Conservation (phyloP, 345 rosid species). For the Ailanthus altissimus region DNA sequence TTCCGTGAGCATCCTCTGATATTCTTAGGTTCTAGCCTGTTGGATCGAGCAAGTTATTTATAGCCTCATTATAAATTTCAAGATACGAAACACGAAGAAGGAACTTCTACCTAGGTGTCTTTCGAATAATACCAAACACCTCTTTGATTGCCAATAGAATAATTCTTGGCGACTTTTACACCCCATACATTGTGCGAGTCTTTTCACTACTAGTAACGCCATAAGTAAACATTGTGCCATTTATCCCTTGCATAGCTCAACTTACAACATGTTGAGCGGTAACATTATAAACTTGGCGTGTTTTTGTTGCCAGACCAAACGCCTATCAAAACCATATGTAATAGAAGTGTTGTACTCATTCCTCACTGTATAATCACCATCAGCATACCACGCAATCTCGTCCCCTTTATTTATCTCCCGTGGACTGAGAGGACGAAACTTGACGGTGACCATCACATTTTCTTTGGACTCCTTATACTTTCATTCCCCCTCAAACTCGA, state of each 20-base stretch:
- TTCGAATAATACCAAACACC: constrained; percentile 93
- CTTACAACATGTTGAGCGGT: constrained; percentile 83
- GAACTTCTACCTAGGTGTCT: constrained; percentile 89
- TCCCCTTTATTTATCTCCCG: constrained; percentile 80
- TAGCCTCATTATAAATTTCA: constrained; percentile 96
- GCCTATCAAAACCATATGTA: constrained; percentile 84
- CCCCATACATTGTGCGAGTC: constrained; percentile 98
- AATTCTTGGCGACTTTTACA: constrained; percentile 93
- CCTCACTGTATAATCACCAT: constrained; percentile 69
- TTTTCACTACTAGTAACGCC: constrained; percentile 97
- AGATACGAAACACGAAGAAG: constrained; percentile 96
- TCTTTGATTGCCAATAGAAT: constrained; percentile 94
- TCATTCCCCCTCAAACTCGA: no score
- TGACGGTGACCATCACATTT: constrained; percentile 78
- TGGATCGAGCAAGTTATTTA: constrained; percentile 92
- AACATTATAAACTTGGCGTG: constrained; percentile 78
- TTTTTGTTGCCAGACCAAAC: constrained; percentile 88
- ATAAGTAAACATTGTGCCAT: constrained; percentile 95
- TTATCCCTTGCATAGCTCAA: constrained; percentile 81
- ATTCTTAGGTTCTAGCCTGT: constrained; percentile 86
- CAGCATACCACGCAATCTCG: constrained; percentile 87
- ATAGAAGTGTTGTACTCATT: constrained; percentile 66
- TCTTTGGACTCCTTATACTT: constrained; percentile 67
- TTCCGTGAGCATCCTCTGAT: constrained; percentile 91
- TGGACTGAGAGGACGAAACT: constrained; percentile 83